Conservation (phyloP, 371 early-diverging fungal species). For the Apophysomyces sp. region DNA sequence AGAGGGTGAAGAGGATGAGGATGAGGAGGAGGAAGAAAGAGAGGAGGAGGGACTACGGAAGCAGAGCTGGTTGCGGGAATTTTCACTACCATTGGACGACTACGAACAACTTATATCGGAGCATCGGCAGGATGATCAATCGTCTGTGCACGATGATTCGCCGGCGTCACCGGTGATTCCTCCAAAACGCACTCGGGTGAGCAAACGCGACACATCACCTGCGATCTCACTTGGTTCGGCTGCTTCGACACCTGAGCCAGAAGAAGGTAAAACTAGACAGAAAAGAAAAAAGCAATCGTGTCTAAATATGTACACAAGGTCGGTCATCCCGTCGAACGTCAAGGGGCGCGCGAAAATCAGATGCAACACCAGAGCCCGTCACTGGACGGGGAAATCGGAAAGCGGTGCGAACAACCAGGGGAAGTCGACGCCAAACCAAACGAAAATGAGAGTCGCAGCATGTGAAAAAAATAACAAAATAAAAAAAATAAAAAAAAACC, state of each 20-base stretch:
- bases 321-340: conserved; percentile 24
- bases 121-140: conserved; percentile 47
- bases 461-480: not conserved
- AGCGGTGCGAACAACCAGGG: conserved; percentile 10
- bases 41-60: conserved; percentile 27
- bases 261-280: conserved; percentile 45
- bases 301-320: conserved; percentile 4
- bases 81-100: conserved; percentile 54
- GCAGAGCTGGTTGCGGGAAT: conserved; percentile 46
- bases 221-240: conserved; percentile 52
- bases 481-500: not conserved
- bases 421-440: conserved; percentile 23
- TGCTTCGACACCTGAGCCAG: conserved; percentile 62
- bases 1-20: conserved; percentile 49
- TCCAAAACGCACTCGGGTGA: conserved; percentile 45
- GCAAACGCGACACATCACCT: conserved; percentile 53
- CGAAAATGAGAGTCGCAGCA: not conserved
- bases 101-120: conserved; percentile 62
- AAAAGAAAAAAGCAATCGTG: not conserved
- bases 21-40: conserved; percentile 36
- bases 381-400: conserved; percentile 20
- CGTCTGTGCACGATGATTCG: conserved; percentile 28
- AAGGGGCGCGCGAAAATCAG: conserved; percentile 21
- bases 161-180: conserved; percentile 30
- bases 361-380: conserved; percentile 28